Conservation (phyloP, 805 yeast species). For the Candida boidinii region DNA sequence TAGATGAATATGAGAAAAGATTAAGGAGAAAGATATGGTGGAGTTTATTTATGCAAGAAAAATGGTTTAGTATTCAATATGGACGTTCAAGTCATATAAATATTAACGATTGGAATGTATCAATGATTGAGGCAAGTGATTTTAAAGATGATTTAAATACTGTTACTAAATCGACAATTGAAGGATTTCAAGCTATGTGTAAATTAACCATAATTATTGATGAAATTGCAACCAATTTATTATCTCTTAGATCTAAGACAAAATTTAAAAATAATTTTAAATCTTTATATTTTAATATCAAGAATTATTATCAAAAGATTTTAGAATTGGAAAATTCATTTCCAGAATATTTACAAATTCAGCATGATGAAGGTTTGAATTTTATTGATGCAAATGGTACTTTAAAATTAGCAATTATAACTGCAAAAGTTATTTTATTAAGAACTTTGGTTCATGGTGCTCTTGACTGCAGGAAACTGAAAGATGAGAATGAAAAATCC, state of each 20-base stretch:
- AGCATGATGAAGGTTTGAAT: slow-evolving; percentile 1
- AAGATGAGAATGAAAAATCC: slow-evolving; percentile 1
- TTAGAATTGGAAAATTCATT: slow-evolving; percentile 1
- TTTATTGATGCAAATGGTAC: slow-evolving; percentile 4
- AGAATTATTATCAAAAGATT: slow-evolving; percentile 2
- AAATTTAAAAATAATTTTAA: slow-evolving; percentile 1
- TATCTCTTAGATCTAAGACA: slow-evolving; percentile 1
- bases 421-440: slow-evolving; percentile 3
- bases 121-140: slow-evolving; percentile 6
- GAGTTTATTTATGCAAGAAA: slow-evolving; percentile 10
- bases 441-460: slow-evolving; percentile 6
- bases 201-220: slow-evolving; percentile 9
- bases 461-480: slow-evolving; percentile 2
- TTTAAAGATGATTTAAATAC: slow-evolving; percentile 7
- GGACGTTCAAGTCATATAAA: slow-evolving; percentile 9
- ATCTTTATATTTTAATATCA: slow-evolving; percentile 2
- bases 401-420: slow-evolving; percentile 5
- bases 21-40: slow-evolving; percentile 12
- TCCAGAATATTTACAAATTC: slow-evolving; percentile 3
- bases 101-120: slow-evolving; percentile 9
- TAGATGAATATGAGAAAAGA: slow-evolving; percentile 10
- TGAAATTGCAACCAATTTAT: slow-evolving; percentile 4
- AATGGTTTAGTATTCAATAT: slow-evolving; percentile 9
- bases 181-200: slow-evolving; percentile 4
- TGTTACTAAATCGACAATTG: slow-evolving; percentile 3